Evolutionary conservation across 1,139 yeast species (phyloP).

Genomic region (Geotrichum fermentans): DNA sequence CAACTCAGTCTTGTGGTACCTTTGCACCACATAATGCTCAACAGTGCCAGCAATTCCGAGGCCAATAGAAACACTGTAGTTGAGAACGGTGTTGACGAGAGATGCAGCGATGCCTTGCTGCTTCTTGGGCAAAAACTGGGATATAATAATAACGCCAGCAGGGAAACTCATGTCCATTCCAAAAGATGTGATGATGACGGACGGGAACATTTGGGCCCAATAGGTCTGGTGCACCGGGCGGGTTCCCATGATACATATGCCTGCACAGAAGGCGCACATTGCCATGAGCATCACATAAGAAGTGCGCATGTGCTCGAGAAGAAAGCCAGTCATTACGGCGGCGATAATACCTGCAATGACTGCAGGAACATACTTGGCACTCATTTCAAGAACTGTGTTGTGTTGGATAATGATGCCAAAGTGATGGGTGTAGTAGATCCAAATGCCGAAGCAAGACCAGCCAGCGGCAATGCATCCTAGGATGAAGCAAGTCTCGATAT

Average conservation of each 20-base stretch:
- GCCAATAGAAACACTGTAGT: constrained; percentile 60
- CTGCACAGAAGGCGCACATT: constrained; percentile 44
- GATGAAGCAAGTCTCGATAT: constrained; percentile 44
- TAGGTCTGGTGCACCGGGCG: constrained; percentile 46
- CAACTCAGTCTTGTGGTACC: constrained; percentile 32
- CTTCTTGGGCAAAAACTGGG: constrained; percentile 47
- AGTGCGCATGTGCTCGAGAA: constrained; percentile 41
- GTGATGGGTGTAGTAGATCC: constrained; percentile 48
- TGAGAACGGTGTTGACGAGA: constrained; percentile 54
- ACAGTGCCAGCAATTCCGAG: constrained; percentile 63
- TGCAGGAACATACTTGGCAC: constrained; percentile 43
- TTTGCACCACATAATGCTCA: constrained; percentile 41
- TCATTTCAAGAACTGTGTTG: constrained; percentile 38
- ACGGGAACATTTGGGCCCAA: constrained; percentile 53
- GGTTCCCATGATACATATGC: constrained; percentile 44
- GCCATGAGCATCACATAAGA: constrained; percentile 45
- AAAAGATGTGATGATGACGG: constrained; percentile 46
- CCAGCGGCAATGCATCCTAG: constrained; percentile 51
- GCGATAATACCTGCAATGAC: constrained; percentile 45
- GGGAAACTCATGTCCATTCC: constrained; percentile 70
- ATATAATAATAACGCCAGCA: constrained; percentile 51
- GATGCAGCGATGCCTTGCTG: constrained; percentile 67
- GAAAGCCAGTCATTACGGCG: constrained; percentile 42
- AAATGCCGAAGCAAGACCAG: constrained; percentile 59
- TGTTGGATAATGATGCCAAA: constrained; percentile 39